Base-by-base conservation (phyloP, 768 basidiomycete genomes). In the Serendipita sp. region DNA sequence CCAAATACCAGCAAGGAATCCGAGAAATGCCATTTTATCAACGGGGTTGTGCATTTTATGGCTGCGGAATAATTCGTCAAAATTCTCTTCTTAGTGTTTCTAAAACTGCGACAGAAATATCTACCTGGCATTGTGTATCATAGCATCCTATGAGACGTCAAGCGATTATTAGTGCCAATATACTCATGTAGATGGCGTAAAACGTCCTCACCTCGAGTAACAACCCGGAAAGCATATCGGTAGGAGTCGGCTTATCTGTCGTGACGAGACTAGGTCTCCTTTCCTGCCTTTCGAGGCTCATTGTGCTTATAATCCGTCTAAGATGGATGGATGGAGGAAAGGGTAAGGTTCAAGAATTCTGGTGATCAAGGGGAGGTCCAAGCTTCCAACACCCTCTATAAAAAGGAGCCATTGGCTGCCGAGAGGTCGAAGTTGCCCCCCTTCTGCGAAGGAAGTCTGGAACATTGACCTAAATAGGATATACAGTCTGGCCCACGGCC, bases 1-100 rank as follows among this genome's bases (percentile, higher is more conserved):
- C 68, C 68, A 68, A 45, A 68, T 45, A n/a, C 68, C 68, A 2
- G 68, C 68, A 5, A 68, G 60, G 34, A 68, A 48, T 32, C 68
- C 68, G 34, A 68, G 64, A 51, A 68, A 68, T n/a, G 63, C 64
- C 15, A 63, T 64, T 47, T 66, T 66, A 35, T 66, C 66, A 16
- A 66, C 41, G 3, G 66, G 66, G 32, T 66, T 66, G 32, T 48
- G 47, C 64, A 47, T 45, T 65, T 45, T 46, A 37, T 44, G 24
- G 24, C 30, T 48, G 24, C 24, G 24, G 24, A 24, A 24, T 24
- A 24, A 24, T 24, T 24, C 53, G 24, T 30, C 32, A 64, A n/a
- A 56, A 46, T 34, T 37, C 54, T 37, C 64, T 64, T 37, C 38
- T 51, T n/a, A 45, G 37, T 13, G 65, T 37, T 35, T 65, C 44